Conservation (phyloP, 148 eudicot genomes). For the Simmondsia chinensis region DNA sequence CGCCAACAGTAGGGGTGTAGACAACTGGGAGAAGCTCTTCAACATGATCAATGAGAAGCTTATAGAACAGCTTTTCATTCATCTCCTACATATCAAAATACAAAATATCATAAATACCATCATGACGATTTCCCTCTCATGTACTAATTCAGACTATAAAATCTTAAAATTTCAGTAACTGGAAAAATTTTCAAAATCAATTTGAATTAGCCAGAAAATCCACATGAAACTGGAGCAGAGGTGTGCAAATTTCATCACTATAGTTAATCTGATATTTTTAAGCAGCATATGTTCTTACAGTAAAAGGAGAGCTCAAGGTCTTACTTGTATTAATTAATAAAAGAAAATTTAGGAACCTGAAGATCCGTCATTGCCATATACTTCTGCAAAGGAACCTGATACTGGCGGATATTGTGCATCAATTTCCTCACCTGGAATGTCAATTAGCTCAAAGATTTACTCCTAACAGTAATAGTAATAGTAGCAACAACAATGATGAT, state of each 20-base stretch:
- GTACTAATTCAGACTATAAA: too few relatives aligned
- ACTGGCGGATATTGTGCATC: slow-evolving; percentile 82
- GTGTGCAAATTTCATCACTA: too few relatives aligned
- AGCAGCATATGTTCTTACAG: too few relatives aligned
- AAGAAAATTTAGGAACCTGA: slow-evolving; percentile 44
- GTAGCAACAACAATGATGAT: not conserved
- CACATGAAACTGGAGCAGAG: too few relatives aligned
- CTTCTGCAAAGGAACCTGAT: slow-evolving; percentile 82
- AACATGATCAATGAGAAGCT: slow-evolving; percentile 79
- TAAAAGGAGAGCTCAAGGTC: too few relatives aligned
- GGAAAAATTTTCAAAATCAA: too few relatives aligned
- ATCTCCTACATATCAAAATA: slow-evolving; percentile 42
- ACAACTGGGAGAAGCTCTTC: slow-evolving; percentile 93
- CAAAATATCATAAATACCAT: too few relatives aligned
- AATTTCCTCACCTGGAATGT: slow-evolving; percentile 66
- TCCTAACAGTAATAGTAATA: not conserved
- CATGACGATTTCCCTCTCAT: too few relatives aligned
- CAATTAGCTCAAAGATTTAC: not conserved
- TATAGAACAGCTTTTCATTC: slow-evolving; percentile 71
- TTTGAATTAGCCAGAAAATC: too few relatives aligned
- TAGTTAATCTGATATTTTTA: too few relatives aligned
- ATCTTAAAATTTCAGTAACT: too few relatives aligned
- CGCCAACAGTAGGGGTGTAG: slow-evolving; percentile 95
- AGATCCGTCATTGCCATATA: slow-evolving; percentile 99
- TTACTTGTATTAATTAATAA: too few relatives aligned